These are phyloP conservation scores for Spinacia oleracea DNA, from an alignment of 179 eudicot species.

Conservation along the genomic window DNA sequence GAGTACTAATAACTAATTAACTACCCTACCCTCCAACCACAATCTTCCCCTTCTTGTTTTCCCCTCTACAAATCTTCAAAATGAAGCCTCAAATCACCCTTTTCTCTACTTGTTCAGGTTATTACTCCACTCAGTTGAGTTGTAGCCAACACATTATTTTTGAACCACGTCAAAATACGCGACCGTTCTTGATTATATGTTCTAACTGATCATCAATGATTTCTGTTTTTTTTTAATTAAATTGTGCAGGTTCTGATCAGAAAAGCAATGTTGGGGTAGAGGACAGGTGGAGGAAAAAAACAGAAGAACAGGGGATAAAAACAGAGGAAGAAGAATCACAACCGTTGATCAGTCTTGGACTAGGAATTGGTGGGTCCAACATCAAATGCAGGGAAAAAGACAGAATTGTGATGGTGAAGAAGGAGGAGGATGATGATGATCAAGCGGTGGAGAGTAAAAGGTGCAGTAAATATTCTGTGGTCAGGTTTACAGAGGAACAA, in stretches of 20 bases:
- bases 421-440: constrained; percentile 16
- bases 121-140: too few relatives aligned
- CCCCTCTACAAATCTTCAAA: background rate
- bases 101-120: too few relatives aligned
- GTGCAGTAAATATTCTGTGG: constrained; percentile 27
- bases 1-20: too few relatives aligned
- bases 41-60: background rate
- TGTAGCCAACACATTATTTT: background rate
- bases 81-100: constrained; percentile 7
- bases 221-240: background rate
- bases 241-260: constrained; percentile 7
- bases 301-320: constrained; percentile 1
- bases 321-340: constrained; percentile 28
- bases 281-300: constrained; percentile 33
- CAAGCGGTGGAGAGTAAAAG: constrained; percentile 24
- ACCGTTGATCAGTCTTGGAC: constrained; percentile 42
- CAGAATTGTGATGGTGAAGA: constrained; percentile 31
- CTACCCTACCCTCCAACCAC: background rate
- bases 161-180: background rate
- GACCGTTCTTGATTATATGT: background rate
- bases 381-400: constrained; percentile 5
- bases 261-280: background rate
- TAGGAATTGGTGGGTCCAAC: constrained; percentile 39
- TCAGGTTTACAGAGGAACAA: constrained; percentile 40
- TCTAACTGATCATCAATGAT: background rate